These are phyloP conservation scores for Alternaria solani DNA, from an alignment of 2,329 filamentous ascomycete species.

Conservation along the genomic window DNA sequence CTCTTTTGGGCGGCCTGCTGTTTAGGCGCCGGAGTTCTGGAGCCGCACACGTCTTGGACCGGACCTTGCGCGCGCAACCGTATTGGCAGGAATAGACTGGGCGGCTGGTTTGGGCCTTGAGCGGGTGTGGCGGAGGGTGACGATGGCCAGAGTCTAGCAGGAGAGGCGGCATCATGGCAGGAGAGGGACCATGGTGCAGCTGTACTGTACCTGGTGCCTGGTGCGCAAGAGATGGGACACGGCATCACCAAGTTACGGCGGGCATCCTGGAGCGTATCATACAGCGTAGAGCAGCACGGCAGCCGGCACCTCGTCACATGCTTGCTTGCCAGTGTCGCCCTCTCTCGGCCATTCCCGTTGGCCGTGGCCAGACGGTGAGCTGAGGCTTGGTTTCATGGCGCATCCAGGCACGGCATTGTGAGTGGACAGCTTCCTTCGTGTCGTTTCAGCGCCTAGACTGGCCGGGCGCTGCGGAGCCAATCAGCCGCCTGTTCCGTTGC, in stretches of 20 bases:
- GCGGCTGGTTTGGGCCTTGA: neutral
- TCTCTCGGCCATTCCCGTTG: conserved; percentile 12
- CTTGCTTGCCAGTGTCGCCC: neutral
- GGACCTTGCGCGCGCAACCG: neutral
- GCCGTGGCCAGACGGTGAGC: conserved; percentile 11
- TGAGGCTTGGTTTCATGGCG: conserved; percentile 35
- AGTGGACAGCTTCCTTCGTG: conserved; percentile 27
- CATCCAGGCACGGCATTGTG: conserved; percentile 33
- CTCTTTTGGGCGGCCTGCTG: neutral
- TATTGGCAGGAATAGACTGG: neutral
- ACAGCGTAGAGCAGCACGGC: neutral
- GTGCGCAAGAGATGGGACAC: neutral
- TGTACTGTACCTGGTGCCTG: neutral
- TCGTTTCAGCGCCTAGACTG: conserved; percentile 32
- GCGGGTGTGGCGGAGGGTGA: conserved; percentile 7
- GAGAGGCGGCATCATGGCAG: neutral
- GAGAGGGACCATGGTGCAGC: neutral
- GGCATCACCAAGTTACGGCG: neutral
- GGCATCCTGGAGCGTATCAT: neutral
- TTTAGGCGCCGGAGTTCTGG: conserved; percentile 12
- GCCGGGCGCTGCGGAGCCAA: conserved; percentile 25
- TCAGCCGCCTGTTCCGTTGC: conserved; percentile 16
- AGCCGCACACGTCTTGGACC: conserved; percentile 17
- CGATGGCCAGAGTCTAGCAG: neutral
- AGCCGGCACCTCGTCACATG: neutral